A percentile compares a stretch with the other conserved stretches of the same genome.
phyloP scores from a whole-genome alignment of 2,329 filamentous ascomycete genomes.

The Intubia oerlemansii region DNA sequence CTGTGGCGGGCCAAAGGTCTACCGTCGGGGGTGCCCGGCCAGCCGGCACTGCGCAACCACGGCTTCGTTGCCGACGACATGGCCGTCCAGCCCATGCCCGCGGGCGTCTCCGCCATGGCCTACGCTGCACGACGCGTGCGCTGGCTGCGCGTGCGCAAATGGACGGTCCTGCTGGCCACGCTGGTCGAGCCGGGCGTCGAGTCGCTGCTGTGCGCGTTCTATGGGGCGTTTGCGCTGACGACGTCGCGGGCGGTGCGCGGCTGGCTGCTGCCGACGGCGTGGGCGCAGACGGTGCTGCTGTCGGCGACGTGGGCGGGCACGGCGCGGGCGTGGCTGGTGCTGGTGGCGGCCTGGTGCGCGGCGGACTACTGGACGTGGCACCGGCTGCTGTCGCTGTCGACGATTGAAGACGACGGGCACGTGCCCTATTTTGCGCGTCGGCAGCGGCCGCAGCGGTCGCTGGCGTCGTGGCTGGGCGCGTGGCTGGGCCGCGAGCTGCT shows the following conservation, averaged over 20 bases:
- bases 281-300: slow-evolving; percentile 13
- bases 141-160: slow-evolving; percentile 88
- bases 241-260: slow-evolving; percentile 17
- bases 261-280: not conserved
- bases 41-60: slow-evolving; percentile 64
- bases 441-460: slow-evolving; percentile 13
- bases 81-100: slow-evolving; percentile 65
- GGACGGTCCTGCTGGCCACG: slow-evolving; percentile 74
- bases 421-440: slow-evolving; percentile 49
- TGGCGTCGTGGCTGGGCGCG: slow-evolving; percentile 48
- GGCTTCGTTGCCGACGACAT: slow-evolving; percentile 68
- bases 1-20: too few species aligned
- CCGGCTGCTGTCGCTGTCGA: slow-evolving; percentile 50
- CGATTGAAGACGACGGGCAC: slow-evolving; percentile 41
- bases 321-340: slow-evolving; percentile 39
- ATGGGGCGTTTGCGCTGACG: slow-evolving; percentile 60
- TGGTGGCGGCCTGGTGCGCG: slow-evolving; percentile 48
- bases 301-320: slow-evolving; percentile 48
- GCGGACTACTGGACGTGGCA: slow-evolving; percentile 56
- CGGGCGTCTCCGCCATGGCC: slow-evolving; percentile 52
- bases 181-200: slow-evolving; percentile 87
- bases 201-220: slow-evolving; percentile 61
- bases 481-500: slow-evolving; percentile 73
- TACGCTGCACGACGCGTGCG: slow-evolving; percentile 67
- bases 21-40: slow-evolving; percentile 29